Percentiles rank a stretch among this genome's conserved stretches.
phyloP scores from a whole-genome alignment of 2,329 filamentous ascomycete genomes.

The Tolypocladium pustulatum region DNA sequence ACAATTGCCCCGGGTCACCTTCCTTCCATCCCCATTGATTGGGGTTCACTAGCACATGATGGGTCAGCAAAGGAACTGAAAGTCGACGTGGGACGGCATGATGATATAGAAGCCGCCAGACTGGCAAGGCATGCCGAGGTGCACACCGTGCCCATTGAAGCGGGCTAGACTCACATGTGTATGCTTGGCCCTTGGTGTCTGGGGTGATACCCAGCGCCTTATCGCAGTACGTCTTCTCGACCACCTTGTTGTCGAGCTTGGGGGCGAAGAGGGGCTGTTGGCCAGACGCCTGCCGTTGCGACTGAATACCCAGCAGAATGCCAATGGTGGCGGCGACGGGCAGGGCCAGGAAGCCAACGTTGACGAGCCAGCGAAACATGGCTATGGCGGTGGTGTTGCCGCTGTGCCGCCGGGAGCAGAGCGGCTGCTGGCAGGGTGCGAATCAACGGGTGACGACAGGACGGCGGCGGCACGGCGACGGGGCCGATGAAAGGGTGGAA shows the following conservation, averaged over 20 bases:
- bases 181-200: constrained; percentile 30
- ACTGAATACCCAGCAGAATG: constrained; percentile 37
- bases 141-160: neutral
- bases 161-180: constrained; percentile 30
- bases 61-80: constrained; percentile 2
- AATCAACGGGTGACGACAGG: neutral
- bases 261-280: constrained; percentile 31
- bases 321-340: constrained; percentile 39
- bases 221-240: constrained; percentile 28
- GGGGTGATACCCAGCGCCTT: constrained; percentile 34
- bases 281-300: constrained; percentile 29
- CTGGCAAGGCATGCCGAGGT: neutral
- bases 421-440: neutral
- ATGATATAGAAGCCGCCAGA: neutral
- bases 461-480: neutral
- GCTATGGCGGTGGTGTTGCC: neutral
- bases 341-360: constrained; percentile 36
- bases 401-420: neutral
- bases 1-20: constrained; percentile 28
- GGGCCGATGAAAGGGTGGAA: neutral
- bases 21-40: constrained; percentile 41
- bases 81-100: no score
- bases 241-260: constrained; percentile 18
- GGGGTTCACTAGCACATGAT: constrained; percentile 33
- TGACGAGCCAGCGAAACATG: constrained; percentile 37